phyloP scores from a whole-genome alignment of 148 eudicot genomes.

The Diospyros kaki region DNA sequence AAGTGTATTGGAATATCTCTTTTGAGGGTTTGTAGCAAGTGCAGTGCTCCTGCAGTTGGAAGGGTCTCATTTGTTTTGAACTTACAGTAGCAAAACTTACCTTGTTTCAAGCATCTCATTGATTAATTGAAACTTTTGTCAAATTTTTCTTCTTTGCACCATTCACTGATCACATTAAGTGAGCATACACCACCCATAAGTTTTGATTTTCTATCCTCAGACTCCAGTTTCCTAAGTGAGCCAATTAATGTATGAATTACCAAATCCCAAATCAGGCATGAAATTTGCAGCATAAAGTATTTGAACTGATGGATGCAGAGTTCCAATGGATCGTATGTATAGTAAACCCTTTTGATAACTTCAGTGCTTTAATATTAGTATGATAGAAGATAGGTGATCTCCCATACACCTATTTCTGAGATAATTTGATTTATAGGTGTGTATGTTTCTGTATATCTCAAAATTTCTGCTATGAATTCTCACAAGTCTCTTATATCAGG shows the following conservation, averaged over 20 bases:
- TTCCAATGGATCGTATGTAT: background rate
- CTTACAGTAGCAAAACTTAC: background rate
- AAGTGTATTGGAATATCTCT: background rate
- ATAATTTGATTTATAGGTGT: background rate
- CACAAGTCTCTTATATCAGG: background rate
- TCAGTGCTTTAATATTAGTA: background rate
- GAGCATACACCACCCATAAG: background rate
- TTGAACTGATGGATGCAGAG: background rate
- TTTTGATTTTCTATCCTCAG: background rate
- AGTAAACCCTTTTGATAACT: background rate
- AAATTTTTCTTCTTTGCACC: background rate
- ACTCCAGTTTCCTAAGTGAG: background rate
- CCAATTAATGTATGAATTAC: background rate
- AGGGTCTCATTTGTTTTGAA: slow-evolving; percentile 1
- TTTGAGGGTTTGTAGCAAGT: background rate
- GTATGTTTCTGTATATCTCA: background rate
- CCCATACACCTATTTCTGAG: background rate
- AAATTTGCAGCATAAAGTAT: background rate
- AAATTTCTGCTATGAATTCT: background rate
- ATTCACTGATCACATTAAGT: background rate
- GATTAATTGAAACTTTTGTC: background rate
- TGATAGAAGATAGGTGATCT: background rate
- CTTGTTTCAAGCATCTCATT: background rate
- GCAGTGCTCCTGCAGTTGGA: background rate
- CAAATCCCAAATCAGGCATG: background rate